A percentile compares a stretch with the other conserved stretches of the same genome.
Evolutionary conservation across 192 early-diverging fungal genomes (phyloP).

Genomic region (Anaeromyces robustus): DNA sequence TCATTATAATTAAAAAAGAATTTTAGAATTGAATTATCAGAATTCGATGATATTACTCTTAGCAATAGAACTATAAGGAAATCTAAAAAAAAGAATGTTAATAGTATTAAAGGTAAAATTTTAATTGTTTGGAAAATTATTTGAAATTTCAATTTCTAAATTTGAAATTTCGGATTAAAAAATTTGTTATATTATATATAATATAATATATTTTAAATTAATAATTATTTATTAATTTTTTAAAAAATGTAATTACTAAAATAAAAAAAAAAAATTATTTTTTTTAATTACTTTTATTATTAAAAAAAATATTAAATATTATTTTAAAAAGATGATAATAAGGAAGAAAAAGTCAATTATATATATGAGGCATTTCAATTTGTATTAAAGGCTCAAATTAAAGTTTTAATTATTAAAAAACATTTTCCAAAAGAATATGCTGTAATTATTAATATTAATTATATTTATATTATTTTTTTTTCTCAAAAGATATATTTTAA

Average conservation of each 20-base stretch:
- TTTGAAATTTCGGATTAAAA: no score
- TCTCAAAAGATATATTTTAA: no score
- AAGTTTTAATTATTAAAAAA: background rate
- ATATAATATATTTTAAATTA: no score
- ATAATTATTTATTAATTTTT: no score
- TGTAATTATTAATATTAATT: background rate
- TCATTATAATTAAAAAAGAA: background rate
- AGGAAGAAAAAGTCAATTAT: background rate
- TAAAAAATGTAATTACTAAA: no score
- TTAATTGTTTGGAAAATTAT: background rate
- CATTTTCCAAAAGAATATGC: background rate
- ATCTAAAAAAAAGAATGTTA: background rate
- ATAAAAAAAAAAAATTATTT: no score
- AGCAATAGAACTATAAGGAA: background rate
- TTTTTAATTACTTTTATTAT: background rate
- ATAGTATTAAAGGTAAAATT: background rate
- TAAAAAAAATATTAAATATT: no score
- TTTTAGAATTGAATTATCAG: background rate
- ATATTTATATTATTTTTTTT: no score
- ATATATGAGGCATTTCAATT: background rate
- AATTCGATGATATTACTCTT: background rate
- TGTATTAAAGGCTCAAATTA: background rate
- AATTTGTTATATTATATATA: no score
- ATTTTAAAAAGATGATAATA: background rate
- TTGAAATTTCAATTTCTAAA: background rate